phyloP scores from a whole-genome alignment of 805 yeast species.

The Kuraishia piskuri region DNA sequence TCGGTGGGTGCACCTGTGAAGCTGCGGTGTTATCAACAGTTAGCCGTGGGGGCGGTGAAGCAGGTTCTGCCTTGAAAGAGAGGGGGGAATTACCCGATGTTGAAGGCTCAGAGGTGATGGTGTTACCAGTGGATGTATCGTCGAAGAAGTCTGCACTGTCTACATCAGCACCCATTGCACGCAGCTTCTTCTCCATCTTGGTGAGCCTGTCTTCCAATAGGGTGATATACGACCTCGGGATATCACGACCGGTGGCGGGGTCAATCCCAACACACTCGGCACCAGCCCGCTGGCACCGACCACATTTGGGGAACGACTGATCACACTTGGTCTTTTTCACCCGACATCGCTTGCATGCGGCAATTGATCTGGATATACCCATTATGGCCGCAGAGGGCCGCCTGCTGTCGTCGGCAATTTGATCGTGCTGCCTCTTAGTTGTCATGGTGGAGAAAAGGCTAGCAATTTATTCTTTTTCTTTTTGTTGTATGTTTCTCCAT shows the following conservation, averaged over 20 bases:
- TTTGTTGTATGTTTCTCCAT: too few species aligned
- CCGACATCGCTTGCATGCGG: conserved; percentile 83
- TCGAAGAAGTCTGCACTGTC: not conserved
- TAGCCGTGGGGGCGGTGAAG: not conserved
- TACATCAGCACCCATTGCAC: conserved; percentile 30
- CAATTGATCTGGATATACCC: conserved; percentile 31
- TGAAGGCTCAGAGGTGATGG: not conserved
- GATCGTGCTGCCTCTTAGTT: not conserved
- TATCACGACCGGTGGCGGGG: conserved; percentile 80
- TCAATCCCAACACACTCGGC: conserved; percentile 78
- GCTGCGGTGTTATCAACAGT: not conserved
- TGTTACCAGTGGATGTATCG: not conserved
- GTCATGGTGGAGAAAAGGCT: not conserved
- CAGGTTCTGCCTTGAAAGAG: not conserved
- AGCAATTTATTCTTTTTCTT: too few species aligned
- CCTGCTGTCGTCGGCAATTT: conserved; percentile 2
- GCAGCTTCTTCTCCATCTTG: conserved; percentile 43
- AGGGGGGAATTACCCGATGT: not conserved
- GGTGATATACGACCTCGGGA: conserved; percentile 72
- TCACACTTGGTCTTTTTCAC: conserved; percentile 59
- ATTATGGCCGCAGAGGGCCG: conserved; percentile 10
- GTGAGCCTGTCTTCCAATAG: conserved; percentile 61
- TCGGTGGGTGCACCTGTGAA: not conserved
- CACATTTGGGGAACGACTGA: conserved; percentile 58
- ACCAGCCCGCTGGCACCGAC: conserved; percentile 53